Percentiles rank a stretch among this genome's conserved stretches.
These are phyloP conservation scores for Prosopis cineraria DNA, from an alignment of 306 rosid genomes.

Conservation along the genomic window DNA sequence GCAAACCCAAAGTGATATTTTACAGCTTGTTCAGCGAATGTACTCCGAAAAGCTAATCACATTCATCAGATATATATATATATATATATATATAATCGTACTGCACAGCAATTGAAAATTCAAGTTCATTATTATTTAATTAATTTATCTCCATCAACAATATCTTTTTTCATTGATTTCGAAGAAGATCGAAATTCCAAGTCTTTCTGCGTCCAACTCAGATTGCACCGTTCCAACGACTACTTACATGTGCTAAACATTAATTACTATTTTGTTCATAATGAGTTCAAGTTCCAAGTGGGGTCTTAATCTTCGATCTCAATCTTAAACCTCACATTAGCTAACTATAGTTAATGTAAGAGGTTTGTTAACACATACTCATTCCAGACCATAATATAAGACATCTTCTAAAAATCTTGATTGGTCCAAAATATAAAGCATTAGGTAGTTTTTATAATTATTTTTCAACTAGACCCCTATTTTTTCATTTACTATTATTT, in stretches of 20 bases:
- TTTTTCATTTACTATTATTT: no score
- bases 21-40: slow-evolving; percentile 1
- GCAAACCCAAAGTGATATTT: slow-evolving; percentile 3
- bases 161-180: not conserved
- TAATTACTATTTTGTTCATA: no score
- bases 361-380: no score
- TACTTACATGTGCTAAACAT: not conserved
- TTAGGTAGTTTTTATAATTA: no score
- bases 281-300: not conserved
- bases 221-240: not conserved
- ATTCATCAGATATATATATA: not conserved
- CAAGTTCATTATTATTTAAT: not conserved
- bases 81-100: no score
- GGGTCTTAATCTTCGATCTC: no score
- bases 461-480: no score
- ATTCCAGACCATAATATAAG: no score
- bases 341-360: no score
- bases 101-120: not conserved
- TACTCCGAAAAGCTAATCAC: not conserved
- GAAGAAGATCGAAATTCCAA: not conserved
- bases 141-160: not conserved
- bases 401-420: no score
- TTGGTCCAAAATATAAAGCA: no score
- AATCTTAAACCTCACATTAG: no score
- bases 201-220: not conserved